phyloP scores from a whole-genome alignment of 805 yeast genomes.

The Saturnispora sekii region DNA sequence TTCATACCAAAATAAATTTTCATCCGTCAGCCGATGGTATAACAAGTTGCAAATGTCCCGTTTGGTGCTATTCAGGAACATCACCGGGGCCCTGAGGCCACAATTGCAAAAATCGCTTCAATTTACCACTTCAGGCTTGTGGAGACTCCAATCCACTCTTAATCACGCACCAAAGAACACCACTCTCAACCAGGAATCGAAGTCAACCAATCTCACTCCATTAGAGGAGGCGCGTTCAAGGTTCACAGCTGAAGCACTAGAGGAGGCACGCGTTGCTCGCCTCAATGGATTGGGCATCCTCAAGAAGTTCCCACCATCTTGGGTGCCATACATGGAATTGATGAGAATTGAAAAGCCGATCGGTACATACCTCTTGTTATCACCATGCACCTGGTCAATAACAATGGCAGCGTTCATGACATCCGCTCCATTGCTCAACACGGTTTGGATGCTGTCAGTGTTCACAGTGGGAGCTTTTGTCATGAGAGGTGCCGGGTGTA shows the following conservation, averaged over 20 bases:
- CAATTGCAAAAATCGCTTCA: too few relatives aligned
- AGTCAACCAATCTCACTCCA: background rate
- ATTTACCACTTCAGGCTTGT: background rate
- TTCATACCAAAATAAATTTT: too few relatives aligned
- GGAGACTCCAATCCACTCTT: background rate
- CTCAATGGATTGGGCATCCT: slow-evolving; percentile 39
- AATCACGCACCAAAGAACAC: background rate
- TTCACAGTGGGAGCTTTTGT: slow-evolving; percentile 80
- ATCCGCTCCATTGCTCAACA: slow-evolving; percentile 57
- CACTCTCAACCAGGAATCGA: background rate
- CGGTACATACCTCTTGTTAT: slow-evolving; percentile 76
- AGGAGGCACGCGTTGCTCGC: slow-evolving; percentile 44
- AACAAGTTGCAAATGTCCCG: too few relatives aligned
- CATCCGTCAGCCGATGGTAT: too few relatives aligned
- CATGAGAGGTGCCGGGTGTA: slow-evolving; percentile 98
- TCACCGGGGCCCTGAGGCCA: too few relatives aligned
- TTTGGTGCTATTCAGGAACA: too few relatives aligned
- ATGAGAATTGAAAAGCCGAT: slow-evolving; percentile 92
- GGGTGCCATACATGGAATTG: slow-evolving; percentile 87
- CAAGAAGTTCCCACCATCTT: slow-evolving; percentile 53
- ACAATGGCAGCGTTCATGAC: slow-evolving; percentile 75
- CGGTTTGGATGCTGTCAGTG: slow-evolving; percentile 51
- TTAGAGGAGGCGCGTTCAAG: slow-evolving; percentile 12
- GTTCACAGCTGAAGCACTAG: slow-evolving; percentile 33
- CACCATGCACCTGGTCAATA: slow-evolving; percentile 91